These are phyloP conservation scores for Yamadazyma paraphyllophila DNA, from an alignment of 805 yeast species.

Conservation along the genomic window DNA sequence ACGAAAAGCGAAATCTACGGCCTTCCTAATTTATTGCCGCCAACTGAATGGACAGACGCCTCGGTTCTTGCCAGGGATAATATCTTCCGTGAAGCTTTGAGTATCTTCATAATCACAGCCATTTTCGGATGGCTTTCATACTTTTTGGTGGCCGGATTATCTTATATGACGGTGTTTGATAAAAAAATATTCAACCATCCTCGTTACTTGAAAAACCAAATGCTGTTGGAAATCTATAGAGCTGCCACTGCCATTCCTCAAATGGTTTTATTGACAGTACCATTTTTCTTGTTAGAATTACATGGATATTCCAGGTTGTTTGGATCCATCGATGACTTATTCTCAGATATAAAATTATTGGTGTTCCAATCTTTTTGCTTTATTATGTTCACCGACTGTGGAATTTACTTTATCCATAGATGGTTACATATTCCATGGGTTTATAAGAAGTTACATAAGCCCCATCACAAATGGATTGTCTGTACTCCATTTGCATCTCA, in stretches of 20 bases:
- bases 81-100: slow-evolving; percentile 63
- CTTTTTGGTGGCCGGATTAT: slow-evolving; percentile 68
- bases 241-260: slow-evolving; percentile 81
- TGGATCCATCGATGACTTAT: slow-evolving; percentile 56
- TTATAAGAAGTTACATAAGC: slow-evolving; percentile 87
- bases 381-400: slow-evolving; percentile 90
- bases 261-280: slow-evolving; percentile 84
- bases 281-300: slow-evolving; percentile 84
- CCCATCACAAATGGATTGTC: slow-evolving; percentile 98
- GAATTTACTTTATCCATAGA: slow-evolving; percentile 89
- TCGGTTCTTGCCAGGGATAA: slow-evolving; percentile 74
- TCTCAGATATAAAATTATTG: slow-evolving; percentile 68
- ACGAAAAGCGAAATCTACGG: slow-evolving; percentile 54
- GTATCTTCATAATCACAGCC: slow-evolving; percentile 67
- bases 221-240: slow-evolving; percentile 75
- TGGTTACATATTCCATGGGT: slow-evolving; percentile 90
- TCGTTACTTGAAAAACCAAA: slow-evolving; percentile 89
- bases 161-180: slow-evolving; percentile 80
- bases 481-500: slow-evolving; percentile 98
- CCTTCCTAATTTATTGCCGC: slow-evolving; percentile 55
- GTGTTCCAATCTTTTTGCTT: slow-evolving; percentile 70
- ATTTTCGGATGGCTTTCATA: slow-evolving; percentile 88
- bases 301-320: slow-evolving; percentile 82
- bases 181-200: slow-evolving; percentile 93
- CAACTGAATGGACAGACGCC: slow-evolving; percentile 54